Evolutionary conservation across 768 basidiomycete species (phyloP).

Genomic region (Mycena vitilis): DNA sequence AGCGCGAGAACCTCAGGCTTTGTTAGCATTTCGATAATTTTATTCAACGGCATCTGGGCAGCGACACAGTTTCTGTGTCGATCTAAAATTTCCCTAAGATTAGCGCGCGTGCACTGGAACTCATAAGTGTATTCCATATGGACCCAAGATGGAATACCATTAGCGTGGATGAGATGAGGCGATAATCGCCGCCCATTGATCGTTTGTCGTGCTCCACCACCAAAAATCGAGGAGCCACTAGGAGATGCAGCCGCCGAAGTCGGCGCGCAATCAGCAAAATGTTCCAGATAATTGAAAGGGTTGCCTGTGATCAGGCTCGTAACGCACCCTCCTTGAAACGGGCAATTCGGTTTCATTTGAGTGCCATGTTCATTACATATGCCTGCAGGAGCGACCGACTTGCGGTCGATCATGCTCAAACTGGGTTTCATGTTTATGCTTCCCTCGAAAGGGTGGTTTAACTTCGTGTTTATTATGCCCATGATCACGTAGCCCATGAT

Average conservation of each 20-base stretch:
- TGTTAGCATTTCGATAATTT: neutral
- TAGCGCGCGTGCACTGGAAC: neutral
- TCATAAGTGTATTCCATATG: neutral
- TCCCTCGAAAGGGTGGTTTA: neutral
- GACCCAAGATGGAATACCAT: neutral
- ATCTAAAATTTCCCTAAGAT: neutral
- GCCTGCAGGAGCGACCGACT: too few species aligned
- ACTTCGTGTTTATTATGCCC: neutral
- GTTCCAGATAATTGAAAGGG: too few species aligned
- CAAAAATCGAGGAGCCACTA: neutral
- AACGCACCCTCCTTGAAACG: neutral
- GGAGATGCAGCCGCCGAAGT: too few species aligned
- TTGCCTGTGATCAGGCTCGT: too few species aligned
- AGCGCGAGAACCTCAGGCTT: neutral
- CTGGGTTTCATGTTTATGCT: too few species aligned
- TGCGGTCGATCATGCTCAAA: too few species aligned
- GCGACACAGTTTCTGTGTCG: neutral
- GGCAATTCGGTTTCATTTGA: neutral
- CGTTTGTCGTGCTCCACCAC: neutral
- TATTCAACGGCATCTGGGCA: neutral
- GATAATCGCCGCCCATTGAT: neutral
- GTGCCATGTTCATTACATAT: neutral
- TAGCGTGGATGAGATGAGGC: neutral
- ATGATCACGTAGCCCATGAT: neutral
- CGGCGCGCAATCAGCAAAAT: too few species aligned